A percentile compares a stretch with the other conserved stretches of the same genome.
Evolutionary conservation across 2,329 filamentous ascomycete genomes (phyloP).

Genomic region (Metarhizium anisopliae): DNA sequence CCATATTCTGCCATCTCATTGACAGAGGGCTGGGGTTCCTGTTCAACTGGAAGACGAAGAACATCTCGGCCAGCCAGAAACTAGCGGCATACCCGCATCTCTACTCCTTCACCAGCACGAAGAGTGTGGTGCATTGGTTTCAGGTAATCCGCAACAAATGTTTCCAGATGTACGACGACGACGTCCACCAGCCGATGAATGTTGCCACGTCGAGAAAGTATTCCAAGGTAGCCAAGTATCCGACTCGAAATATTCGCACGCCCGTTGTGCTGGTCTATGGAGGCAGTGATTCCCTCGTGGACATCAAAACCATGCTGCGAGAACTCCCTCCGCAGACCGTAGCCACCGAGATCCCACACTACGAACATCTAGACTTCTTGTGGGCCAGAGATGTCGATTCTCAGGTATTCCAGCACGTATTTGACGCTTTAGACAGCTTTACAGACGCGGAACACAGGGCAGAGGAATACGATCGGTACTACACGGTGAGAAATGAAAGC

Average conservation of each 20-base stretch:
- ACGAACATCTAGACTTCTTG: slow-evolving; percentile 93
- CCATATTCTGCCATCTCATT: slow-evolving; percentile 81
- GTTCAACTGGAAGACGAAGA: slow-evolving; percentile 81
- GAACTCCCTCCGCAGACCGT: slow-evolving; percentile 80
- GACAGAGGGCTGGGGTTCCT: slow-evolving; percentile 74
- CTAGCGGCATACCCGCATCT: slow-evolving; percentile 91
- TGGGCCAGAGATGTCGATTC: slow-evolving; percentile 82
- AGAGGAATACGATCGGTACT: slow-evolving; percentile 53
- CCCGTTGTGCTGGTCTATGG: slow-evolving; percentile 91
- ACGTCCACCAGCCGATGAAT: slow-evolving; percentile 69
- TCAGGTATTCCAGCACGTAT: slow-evolving; percentile 84
- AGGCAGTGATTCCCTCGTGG: slow-evolving; percentile 85
- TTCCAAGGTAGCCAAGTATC: slow-evolving; percentile 93
- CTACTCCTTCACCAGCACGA: slow-evolving; percentile 94
- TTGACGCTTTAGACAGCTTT: slow-evolving; percentile 74
- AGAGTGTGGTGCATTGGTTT: slow-evolving; percentile 98
- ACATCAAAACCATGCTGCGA: slow-evolving; percentile 85
- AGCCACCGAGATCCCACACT: slow-evolving; percentile 80
- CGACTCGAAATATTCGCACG: slow-evolving; percentile 93
- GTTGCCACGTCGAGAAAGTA: slow-evolving; percentile 68
- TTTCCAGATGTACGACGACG: slow-evolving; percentile 98
- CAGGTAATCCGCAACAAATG: slow-evolving; percentile 94
- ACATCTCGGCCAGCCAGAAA: slow-evolving; percentile 82
- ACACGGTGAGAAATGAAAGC: slow-evolving; percentile 40
- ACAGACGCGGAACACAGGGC: slow-evolving; percentile 47